These are phyloP conservation scores for Pichia paraexigua DNA, from an alignment of 805 yeast species.

Conservation along the genomic window DNA sequence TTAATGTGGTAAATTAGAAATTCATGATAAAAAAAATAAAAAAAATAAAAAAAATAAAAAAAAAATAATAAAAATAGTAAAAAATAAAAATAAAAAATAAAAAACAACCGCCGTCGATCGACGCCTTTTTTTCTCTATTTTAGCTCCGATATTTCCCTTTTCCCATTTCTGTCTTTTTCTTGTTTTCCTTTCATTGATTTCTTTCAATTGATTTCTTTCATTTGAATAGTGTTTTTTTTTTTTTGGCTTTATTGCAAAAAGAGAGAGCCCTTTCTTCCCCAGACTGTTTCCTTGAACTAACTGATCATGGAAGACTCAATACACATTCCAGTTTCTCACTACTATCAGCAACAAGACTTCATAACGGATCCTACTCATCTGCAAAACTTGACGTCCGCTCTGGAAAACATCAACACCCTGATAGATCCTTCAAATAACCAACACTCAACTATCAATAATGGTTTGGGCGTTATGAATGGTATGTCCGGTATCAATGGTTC, in stretches of 20 bases:
- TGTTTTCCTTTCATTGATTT: neutral
- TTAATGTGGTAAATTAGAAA: neutral
- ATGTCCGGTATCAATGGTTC: neutral
- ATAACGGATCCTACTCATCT: neutral
- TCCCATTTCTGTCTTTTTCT: neutral
- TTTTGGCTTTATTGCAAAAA: too few species aligned
- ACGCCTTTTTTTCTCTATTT: neutral
- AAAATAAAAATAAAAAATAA: too few species aligned
- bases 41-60: neutral
- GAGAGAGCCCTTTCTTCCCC: too few species aligned
- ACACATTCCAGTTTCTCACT: conserved; percentile 4
- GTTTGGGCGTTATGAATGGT: neutral
- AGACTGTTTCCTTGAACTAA: too few species aligned
- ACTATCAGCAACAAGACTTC: conserved; percentile 6
- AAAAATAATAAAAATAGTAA: neutral
- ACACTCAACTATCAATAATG: neutral
- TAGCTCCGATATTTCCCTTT: neutral
- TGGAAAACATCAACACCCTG: conserved; percentile 4
- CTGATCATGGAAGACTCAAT: conserved; percentile 6
- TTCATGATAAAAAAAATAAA: neutral
- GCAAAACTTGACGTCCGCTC: neutral
- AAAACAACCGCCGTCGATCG: neutral
- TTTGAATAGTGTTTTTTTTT: too few species aligned
- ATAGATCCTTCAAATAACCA: neutral
- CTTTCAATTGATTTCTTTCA: neutral